These are phyloP conservation scores for Cardiospermum halicacabum DNA, from an alignment of 345 rosid genomes.

Conservation along the genomic window DNA sequence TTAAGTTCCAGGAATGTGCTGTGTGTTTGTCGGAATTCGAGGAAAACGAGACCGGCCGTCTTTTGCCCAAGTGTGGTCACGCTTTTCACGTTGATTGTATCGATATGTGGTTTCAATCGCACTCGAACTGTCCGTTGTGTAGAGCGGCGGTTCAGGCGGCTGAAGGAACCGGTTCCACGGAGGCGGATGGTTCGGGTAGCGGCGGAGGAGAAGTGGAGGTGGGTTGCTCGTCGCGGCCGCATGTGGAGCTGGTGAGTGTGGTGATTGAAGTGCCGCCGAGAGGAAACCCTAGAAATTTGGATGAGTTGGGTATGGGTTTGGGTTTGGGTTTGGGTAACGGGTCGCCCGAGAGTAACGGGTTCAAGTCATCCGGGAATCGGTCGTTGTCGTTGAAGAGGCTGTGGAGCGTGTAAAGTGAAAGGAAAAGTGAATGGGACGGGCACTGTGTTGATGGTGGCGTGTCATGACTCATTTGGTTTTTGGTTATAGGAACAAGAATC, in stretches of 20 bases:
- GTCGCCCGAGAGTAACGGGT: conserved; percentile 12
- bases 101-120: conserved; percentile 77
- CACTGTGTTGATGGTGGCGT: not conserved
- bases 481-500: no score
- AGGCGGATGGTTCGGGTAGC: conserved; percentile 4
- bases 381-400: conserved; percentile 31
- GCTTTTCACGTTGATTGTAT: conserved; percentile 75
- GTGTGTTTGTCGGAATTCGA: conserved; percentile 81
- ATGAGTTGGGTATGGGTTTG: conserved; percentile 16
- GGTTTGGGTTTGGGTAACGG: conserved; percentile 11
- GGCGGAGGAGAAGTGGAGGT: conserved; percentile 18
- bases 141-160: conserved; percentile 52
- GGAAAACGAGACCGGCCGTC: conserved; percentile 57
- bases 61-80: conserved; percentile 64
- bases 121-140: conserved; percentile 78
- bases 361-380: conserved; percentile 28
- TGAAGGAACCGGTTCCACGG: conserved; percentile 2
- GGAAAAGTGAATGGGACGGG: not conserved
- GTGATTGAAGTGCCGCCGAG: conserved; percentile 32
- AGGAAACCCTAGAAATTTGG: conserved; percentile 17
- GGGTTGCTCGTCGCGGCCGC: conserved; percentile 18
- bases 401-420: conserved; percentile 16
- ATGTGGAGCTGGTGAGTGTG: conserved; percentile 14
- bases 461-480: no score
- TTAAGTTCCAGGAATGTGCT: conserved; percentile 43